phyloP scores from a whole-genome alignment of 495 filamentous ascomycete species.

The Astrothelium subdiscretum region DNA sequence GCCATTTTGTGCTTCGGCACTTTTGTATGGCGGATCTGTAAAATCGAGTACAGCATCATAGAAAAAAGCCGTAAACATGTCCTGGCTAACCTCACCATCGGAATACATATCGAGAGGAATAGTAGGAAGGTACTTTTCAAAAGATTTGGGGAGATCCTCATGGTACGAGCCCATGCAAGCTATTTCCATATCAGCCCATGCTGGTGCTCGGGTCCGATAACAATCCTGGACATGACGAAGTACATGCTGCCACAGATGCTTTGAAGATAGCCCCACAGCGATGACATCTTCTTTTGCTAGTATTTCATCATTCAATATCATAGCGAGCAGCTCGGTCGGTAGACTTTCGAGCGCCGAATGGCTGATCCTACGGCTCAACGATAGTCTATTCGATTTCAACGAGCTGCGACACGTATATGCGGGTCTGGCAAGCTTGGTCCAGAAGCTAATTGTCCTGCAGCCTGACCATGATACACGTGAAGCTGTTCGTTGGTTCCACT shows the following conservation, averaged over 20 bases:
- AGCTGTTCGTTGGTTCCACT: no score
- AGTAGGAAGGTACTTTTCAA: no score
- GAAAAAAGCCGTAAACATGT: no score
- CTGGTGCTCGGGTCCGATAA: not conserved
- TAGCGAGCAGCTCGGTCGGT: not conserved
- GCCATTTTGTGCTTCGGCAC: no score
- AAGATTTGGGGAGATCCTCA: not conserved
- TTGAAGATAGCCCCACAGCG: not conserved
- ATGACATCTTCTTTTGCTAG: not conserved
- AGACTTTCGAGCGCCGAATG: not conserved
- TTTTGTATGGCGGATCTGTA: no score
- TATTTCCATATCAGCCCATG: not conserved
- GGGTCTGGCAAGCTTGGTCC: not conserved
- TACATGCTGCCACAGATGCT: not conserved
- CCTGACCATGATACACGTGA: no score
- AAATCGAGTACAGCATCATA: no score
- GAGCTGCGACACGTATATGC: not conserved
- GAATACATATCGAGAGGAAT: no score
- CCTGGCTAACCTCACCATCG: no score
- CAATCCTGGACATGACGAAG: not conserved
- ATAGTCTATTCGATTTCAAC: no score
- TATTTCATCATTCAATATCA: not conserved
- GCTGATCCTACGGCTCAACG: not conserved
- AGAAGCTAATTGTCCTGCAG: no score
- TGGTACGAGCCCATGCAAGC: not conserved